Base-by-base conservation (phyloP, 129 eudicot species). In the Escallonia herrerae region DNA sequence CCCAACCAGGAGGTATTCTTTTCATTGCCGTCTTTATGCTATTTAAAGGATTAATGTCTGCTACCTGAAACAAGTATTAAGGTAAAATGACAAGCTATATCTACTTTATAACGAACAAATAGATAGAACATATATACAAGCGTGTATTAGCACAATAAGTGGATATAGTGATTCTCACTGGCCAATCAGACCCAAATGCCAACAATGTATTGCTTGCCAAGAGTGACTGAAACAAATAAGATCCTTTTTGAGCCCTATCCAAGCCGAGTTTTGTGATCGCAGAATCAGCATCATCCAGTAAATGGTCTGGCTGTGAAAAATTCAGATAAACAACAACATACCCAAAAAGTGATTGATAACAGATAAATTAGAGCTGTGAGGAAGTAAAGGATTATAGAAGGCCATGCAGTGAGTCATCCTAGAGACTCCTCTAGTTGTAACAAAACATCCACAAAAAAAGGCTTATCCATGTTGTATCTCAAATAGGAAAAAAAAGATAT, bases 181-280 rank as follows among this genome's bases (percentile, higher is more conserved):
- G 99, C 99, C 99, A 94, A 79, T 94, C 99, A 59, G 99, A 94
- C 69, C 99, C 99, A 80, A 94, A 90, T 43, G 99, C 96, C 62
- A 94, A 79, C 22, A 49, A 73, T 43, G 95, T 86, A 61, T 74
- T 78, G 81, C 83, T 75, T 56, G 70, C 48, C 65, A 80, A 78
- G 40, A 94, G 89, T n/a, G 96, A 79, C 43, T 73, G 74, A 66
- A 94, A 94, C 13, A 89, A 69, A 80, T 86, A 89, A 53, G 99
- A 84, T 74, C 95, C 91, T 67, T 77, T 80, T 13, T 83, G 70
- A 6, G 87, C 79, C 73, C 96, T 81, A 63, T 89, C 86, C 50
- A 49, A 2, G 39, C 99, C 99, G 47, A 94, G 84, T 63, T 94
- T 94, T 79, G 76, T 94, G 22, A 69, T 54, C 48, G 95, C 96